Evolutionary conservation across 2,329 filamentous ascomycete species (phyloP), one percentile per base, ranked within the genome.

Genomic region (Aschersonia sp.): DNA sequence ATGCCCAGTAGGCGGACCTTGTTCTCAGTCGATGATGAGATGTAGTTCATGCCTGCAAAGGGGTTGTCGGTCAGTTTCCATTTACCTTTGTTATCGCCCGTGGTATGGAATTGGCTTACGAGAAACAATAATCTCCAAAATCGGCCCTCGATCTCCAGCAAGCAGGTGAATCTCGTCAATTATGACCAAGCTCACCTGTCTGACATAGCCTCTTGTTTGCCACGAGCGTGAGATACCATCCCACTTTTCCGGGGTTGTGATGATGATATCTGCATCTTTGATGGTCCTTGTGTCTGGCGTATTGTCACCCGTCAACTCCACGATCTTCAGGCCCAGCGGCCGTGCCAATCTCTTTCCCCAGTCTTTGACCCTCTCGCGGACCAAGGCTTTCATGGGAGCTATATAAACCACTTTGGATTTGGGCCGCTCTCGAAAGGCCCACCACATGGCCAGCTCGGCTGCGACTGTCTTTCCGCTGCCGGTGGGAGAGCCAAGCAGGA

Each of bases 191-290:
- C 89, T 91, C 51, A 98, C 92, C 65, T 96, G 84, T 47, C 89
- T 81, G 41, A 98, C 92, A 56, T 98, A 98, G 51, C 86, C 85
- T 78, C 92, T 84, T 4, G 91, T 97, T 64, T 97, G 89, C 92
- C 94, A 98, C 59, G 87, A 94, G 77, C 92, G 85, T 57, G 88
- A 95, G 56, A 98, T 97, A 77, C 94, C 94, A 61, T 98, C 94
- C 92, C 92, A 98, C 63, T 98, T 98, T 68, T 98, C 92, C n/a
- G 92, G 94, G 0, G 94, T 98, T 0, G 92, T 98, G 58, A 98
- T 89, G 57, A 98, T 98, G 52, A 98, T 88, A 61, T 98, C 92
- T 3, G 92, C 92, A 60, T 97, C 85, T 56, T 89, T 80, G 57
- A 98, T 98, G 0, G 91, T 96, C 46, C 88, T 77, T 1, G 92